Base-by-base conservation (phyloP, 75 land plant species). In the Cunninghamia lanceolata region DNA sequence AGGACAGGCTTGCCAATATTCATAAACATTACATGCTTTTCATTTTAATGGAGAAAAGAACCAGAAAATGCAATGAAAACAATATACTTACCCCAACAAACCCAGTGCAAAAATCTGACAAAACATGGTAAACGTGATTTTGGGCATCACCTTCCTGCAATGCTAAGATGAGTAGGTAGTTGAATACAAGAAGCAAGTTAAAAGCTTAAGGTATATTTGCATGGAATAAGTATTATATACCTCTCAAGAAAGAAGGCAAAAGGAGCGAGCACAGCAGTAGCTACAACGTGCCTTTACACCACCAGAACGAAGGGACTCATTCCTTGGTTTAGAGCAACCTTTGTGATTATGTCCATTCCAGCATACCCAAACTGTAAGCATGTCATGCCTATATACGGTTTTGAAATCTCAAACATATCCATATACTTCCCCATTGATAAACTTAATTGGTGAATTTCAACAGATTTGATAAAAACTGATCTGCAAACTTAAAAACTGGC, bases 221-320 rank as follows among this genome's bases (percentile, higher is more conserved):
- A n/a, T n/a, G n/a, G n/a, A n/a, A n/a, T n/a, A n/a, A n/a, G n/a
- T n/a, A n/a, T n/a, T 45, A 10, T 17, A 56, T 25, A 94, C 95
- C 95, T 94, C 63, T 95, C 95, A 38, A 93, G 42, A 25, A 90
- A 9, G 32, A 90, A 79, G 14, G 92, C 95, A 47, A 94, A 93
- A 45, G 96, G 96, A 10, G 92, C 90, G 17, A 93, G 82, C 68
- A 91, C 88, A 38, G 88, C 21, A 3, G 93, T 73, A 25, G 96
- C 95, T 39, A 90, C 76, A 19, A 83, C 88, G 77, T 95, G 88
- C 42, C 96, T 81, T 45, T 95, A 95, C 7, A 94, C 91, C 11
- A 89, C 85, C 75, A 91, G 91, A 42, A 91, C 91, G 68, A 88
- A 90, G 50, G 87, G 89, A 50, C 86, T 91, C 93, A 90, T 91